These are phyloP conservation scores for Oryza officinalis DNA, from an alignment of 176 grass and related monocot species.

Conservation along the genomic window DNA sequence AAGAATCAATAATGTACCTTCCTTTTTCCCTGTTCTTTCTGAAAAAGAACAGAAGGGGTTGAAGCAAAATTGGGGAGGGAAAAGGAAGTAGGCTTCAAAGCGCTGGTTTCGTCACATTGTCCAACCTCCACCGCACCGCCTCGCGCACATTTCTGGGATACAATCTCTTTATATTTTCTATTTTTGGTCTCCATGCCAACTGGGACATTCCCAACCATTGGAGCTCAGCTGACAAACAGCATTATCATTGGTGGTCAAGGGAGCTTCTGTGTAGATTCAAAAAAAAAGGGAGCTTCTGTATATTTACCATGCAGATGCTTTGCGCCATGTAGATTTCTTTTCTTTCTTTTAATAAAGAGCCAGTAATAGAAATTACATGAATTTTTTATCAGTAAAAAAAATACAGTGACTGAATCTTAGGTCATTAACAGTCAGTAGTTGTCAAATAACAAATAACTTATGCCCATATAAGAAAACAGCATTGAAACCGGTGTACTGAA, in stretches of 20 bases:
- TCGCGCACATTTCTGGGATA: constrained; percentile 36
- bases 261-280: background rate
- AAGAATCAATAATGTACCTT: constrained; percentile 25
- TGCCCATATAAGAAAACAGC: background rate
- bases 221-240: constrained; percentile 11
- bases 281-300: background rate
- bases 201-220: constrained; percentile 10
- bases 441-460: background rate
- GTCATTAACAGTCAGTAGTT: background rate
- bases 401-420: background rate
- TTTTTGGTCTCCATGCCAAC: constrained; percentile 41
- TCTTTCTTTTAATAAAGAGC: background rate
- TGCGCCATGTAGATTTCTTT: background rate
- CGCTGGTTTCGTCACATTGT: constrained; percentile 42
- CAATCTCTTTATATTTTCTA: constrained; percentile 7
- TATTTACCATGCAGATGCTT: background rate
- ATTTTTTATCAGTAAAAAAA: background rate
- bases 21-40: constrained; percentile 31
- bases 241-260: constrained; percentile 9
- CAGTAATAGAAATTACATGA: background rate
- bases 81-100: constrained; percentile 44
- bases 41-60: constrained; percentile 46
- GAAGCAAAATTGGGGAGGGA: constrained; percentile 30
- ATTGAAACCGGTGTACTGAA: background rate
- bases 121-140: constrained; percentile 35